Evolutionary conservation across 1,139 yeast genomes (phyloP).

Genomic region (Diutina rugosa): DNA sequence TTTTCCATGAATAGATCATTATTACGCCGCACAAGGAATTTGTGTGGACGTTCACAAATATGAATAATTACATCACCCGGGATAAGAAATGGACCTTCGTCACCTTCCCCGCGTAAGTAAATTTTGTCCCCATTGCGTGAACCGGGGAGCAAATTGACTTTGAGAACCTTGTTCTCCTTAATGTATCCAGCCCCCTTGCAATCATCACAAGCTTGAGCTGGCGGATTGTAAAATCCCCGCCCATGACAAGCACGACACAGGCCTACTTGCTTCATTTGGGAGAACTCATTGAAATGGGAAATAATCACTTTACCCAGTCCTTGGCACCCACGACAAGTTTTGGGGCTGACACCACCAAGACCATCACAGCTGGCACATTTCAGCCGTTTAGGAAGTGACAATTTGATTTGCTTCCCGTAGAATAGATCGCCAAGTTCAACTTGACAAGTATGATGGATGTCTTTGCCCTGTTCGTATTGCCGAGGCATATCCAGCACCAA

Average conservation of each 20-base stretch:
- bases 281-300: constrained; percentile 18
- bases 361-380: constrained; percentile 31
- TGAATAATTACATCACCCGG: constrained; percentile 59
- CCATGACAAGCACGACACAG: constrained; percentile 25
- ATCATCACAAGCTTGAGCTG: constrained; percentile 18
- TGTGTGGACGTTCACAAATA: constrained; percentile 20
- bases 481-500: neutral
- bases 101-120: constrained; percentile 45
- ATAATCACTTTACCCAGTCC: constrained; percentile 26
- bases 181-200: constrained; percentile 12
- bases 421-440: constrained; percentile 36
- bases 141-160: constrained; percentile 19
- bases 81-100: constrained; percentile 42
- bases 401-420: constrained; percentile 31
- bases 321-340: constrained; percentile 20
- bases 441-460: constrained; percentile 31
- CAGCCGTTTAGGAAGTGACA: constrained; percentile 28
- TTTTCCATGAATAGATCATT: constrained; percentile 34
- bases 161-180: constrained; percentile 33
- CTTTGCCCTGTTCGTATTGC: constrained; percentile 6
- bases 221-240: constrained; percentile 18
- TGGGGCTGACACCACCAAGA: constrained; percentile 26
- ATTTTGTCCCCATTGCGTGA: constrained; percentile 29
- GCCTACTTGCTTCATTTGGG: constrained; percentile 22
- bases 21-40: constrained; percentile 33